A percentile compares a stretch with the other conserved stretches of the same genome.
Evolutionary conservation across 768 basidiomycete genomes (phyloP).

Genomic region (Sistotremastrum suecicum): DNA sequence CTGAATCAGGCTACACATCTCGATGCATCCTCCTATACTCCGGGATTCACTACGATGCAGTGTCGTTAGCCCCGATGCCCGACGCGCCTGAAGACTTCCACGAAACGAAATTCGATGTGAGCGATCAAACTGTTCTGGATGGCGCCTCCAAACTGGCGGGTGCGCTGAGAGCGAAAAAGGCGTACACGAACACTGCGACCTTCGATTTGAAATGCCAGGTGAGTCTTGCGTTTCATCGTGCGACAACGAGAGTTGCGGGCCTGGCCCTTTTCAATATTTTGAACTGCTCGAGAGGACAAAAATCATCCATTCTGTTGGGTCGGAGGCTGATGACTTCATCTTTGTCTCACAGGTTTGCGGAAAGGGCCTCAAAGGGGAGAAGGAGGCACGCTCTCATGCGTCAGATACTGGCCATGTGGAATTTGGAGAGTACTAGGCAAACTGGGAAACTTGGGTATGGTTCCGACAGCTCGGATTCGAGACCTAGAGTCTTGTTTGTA

Average conservation of each 20-base stretch:
- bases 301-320: background rate
- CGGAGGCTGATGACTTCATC: background rate
- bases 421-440: slow-evolving; percentile 63
- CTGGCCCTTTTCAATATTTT: no score
- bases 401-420: slow-evolving; percentile 70
- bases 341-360: slow-evolving; percentile 49
- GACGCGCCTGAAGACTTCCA: slow-evolving; percentile 81
- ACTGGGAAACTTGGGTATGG: no score
- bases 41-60: slow-evolving; percentile 94
- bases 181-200: slow-evolving; percentile 83
- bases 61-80: slow-evolving; percentile 62
- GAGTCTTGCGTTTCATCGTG: slow-evolving; percentile 11
- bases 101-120: slow-evolving; percentile 66
- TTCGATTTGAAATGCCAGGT: slow-evolving; percentile 87
- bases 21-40: slow-evolving; percentile 80
- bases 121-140: slow-evolving; percentile 41
- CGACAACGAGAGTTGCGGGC: background rate
- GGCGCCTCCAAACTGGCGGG: slow-evolving; percentile 62
- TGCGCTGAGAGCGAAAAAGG: slow-evolving; percentile 59
- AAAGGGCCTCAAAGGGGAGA: slow-evolving; percentile 83
- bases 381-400: slow-evolving; percentile 82
- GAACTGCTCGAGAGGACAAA: no score
- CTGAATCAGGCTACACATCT: slow-evolving; percentile 20
- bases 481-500: no score
- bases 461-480: no score